Conservation (phyloP, 73 alveolate genomes). For the Blepharisma japonicum region DNA sequence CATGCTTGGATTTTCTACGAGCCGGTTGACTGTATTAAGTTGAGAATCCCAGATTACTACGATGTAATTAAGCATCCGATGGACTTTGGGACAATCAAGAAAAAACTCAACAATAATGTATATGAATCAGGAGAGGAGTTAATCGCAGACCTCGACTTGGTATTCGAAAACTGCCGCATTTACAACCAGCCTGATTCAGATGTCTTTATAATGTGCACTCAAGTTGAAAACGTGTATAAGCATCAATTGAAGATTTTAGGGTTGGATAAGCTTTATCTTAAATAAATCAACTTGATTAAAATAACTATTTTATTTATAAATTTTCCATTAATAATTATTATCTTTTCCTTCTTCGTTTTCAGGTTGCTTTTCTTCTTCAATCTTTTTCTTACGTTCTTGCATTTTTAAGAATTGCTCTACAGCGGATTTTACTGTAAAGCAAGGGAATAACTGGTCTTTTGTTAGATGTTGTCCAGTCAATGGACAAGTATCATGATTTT, state of each 20-base stretch:
- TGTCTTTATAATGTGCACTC: conserved; percentile 48
- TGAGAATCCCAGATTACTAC: conserved; percentile 83
- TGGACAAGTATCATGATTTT: conserved; percentile 35
- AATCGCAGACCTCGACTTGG: conserved; percentile 58
- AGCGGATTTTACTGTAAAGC: conserved; percentile 32
- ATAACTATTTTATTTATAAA: too few relatives aligned
- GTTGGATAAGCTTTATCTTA: background rate
- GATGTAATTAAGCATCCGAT: conserved; percentile 90
- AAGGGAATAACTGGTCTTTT: conserved; percentile 33
- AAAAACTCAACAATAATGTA: conserved; percentile 52
- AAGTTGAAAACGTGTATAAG: background rate
- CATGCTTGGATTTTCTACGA: conserved; percentile 85
- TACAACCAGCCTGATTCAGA: conserved; percentile 53
- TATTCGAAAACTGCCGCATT: conserved; percentile 50
- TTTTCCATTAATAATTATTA: too few relatives aligned
- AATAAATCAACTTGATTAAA: background rate
- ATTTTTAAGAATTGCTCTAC: conserved; percentile 15
- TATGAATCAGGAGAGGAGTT: conserved; percentile 51
- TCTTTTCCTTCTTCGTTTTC: too few relatives aligned
- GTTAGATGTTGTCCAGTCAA: conserved; percentile 22
- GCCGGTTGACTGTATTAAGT: conserved; percentile 88
- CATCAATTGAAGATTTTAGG: background rate
- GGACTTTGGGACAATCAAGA: conserved; percentile 92
- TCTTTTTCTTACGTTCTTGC: background rate
- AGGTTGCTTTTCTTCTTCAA: too few relatives aligned